These are phyloP conservation scores for Carnegiea gigantea DNA, from an alignment of 179 eudicot genomes.

Conservation along the genomic window DNA sequence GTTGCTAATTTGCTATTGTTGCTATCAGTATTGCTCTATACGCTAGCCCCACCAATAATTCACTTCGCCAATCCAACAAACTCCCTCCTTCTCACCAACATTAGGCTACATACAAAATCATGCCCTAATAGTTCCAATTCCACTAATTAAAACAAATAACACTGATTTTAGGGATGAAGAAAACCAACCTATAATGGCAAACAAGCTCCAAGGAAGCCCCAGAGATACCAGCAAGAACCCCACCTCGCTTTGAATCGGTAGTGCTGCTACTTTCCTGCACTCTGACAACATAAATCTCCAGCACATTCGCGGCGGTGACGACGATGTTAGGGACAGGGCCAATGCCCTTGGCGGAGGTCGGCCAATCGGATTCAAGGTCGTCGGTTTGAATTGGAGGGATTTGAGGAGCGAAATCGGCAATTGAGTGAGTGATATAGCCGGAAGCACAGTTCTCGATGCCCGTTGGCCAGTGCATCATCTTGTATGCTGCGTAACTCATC, in stretches of 20 bases:
- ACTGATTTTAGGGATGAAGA: background rate
- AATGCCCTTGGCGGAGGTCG: slow-evolving; percentile 33
- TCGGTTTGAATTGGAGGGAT: slow-evolving; percentile 51
- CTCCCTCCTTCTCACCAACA: background rate
- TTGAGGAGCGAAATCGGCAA: slow-evolving; percentile 54
- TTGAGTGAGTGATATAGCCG: slow-evolving; percentile 74
- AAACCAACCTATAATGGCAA: slow-evolving; percentile 66
- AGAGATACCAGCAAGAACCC: slow-evolving; percentile 60
- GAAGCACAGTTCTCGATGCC: slow-evolving; percentile 88
- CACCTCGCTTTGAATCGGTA: slow-evolving; percentile 62
- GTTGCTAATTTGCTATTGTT: too few relatives aligned
- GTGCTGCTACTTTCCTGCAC: slow-evolving; percentile 37
- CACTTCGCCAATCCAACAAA: background rate
- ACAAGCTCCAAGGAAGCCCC: slow-evolving; percentile 88
- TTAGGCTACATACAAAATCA: background rate
- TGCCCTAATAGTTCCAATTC: background rate
- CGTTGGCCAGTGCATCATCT: slow-evolving; percentile 86
- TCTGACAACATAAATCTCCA: slow-evolving; percentile 69
- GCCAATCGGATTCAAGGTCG: slow-evolving; percentile 63
- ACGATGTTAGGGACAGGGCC: slow-evolving; percentile 78
- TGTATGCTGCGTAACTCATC: slow-evolving; percentile 96
- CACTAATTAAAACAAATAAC: background rate
- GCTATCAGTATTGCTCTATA: too few relatives aligned
- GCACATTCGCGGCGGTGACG: slow-evolving; percentile 67
- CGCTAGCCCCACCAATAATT: background rate